Percentiles rank a stretch among this genome's conserved stretches.
Conservation (phyloP, 768 basidiomycete species). For the Pisolithus orientalis region DNA sequence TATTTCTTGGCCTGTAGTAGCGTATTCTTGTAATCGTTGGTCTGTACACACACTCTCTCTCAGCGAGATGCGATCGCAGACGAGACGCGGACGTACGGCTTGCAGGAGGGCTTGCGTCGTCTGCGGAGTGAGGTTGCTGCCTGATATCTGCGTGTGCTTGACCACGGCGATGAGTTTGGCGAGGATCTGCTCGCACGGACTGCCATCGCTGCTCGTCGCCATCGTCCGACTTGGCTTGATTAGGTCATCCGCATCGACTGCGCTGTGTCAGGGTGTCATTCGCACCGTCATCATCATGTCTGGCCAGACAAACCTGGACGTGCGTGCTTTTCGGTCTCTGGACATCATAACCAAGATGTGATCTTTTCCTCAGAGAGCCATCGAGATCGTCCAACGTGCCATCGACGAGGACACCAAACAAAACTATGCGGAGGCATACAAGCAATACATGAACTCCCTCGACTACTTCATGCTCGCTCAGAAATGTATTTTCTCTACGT, state of each 20-base stretch:
- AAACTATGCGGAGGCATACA: slow-evolving; percentile 93
- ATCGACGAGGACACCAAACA: slow-evolving; percentile 91
- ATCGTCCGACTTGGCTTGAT: not conserved
- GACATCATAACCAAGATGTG: slow-evolving; percentile 4
- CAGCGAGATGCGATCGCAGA: not conserved
- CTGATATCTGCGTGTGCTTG: slow-evolving; percentile 51
- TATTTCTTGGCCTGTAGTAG: slow-evolving; percentile 55
- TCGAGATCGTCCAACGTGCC: slow-evolving; percentile 87
- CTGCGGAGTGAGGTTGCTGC: slow-evolving; percentile 48
- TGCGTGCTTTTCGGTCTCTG: slow-evolving; percentile 18
- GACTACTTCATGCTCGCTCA: slow-evolving; percentile 98
- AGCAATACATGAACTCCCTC: slow-evolving; percentile 88
- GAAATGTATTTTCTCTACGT: slow-evolving; percentile 52
- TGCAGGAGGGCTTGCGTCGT: slow-evolving; percentile 63
- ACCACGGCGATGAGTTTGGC: slow-evolving; percentile 56
- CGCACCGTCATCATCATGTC: slow-evolving; percentile 29
- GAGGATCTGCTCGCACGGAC: slow-evolving; percentile 50
- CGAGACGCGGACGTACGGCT: slow-evolving; percentile 40
- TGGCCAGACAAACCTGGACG: slow-evolving; percentile 42
- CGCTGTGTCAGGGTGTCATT: not conserved
- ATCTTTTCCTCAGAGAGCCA: slow-evolving; percentile 51
- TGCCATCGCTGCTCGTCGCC: too few relatives aligned
- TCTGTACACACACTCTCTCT: slow-evolving; percentile 33
- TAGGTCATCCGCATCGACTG: not conserved
- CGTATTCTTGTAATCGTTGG: slow-evolving; percentile 61